A percentile compares a stretch with the other conserved stretches of the same genome.
Conservation (phyloP, 331 rosid species). For the Malus hybrid region DNA sequence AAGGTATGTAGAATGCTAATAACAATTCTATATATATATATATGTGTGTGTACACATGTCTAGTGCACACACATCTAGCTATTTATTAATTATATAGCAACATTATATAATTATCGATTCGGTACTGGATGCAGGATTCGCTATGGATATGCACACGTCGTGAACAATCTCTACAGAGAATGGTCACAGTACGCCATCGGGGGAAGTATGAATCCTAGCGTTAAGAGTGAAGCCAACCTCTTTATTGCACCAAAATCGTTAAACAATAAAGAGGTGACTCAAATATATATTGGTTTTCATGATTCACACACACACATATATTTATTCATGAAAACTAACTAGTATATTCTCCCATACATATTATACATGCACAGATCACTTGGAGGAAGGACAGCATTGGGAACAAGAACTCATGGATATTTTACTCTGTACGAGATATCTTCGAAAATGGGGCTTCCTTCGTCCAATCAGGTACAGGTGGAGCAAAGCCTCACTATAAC, state of each 20-base stretch:
- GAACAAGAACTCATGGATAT: conserved; percentile 11
- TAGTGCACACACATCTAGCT: not conserved
- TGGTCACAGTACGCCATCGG: conserved; percentile 54
- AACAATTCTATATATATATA: too few species aligned
- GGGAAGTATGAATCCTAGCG: conserved; percentile 52
- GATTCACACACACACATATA: not conserved
- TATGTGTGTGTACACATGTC: not conserved
- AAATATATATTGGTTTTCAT: not conserved
- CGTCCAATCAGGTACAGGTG: conserved; percentile 7
- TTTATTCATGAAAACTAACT: not conserved
- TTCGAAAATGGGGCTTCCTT: conserved; percentile 43
- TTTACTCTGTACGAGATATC: conserved; percentile 27
- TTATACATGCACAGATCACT: conserved; percentile 3
- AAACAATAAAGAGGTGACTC: conserved; percentile 33
- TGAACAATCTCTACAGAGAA: conserved; percentile 34
- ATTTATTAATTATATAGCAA: not conserved
- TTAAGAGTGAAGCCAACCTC: conserved; percentile 49
- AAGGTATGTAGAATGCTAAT: conserved; percentile 12
- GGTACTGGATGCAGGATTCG: conserved; percentile 21
- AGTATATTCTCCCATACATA: not conserved
- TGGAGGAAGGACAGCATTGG: conserved; percentile 21
- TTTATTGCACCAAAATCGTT: conserved; percentile 35
- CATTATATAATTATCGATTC: too few species aligned
- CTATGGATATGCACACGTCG: conserved; percentile 44
- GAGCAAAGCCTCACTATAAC: conserved; percentile 24